Conservation (phyloP, 1,284 basidiomycete genomes). For the Microbotryum intermedium region DNA sequence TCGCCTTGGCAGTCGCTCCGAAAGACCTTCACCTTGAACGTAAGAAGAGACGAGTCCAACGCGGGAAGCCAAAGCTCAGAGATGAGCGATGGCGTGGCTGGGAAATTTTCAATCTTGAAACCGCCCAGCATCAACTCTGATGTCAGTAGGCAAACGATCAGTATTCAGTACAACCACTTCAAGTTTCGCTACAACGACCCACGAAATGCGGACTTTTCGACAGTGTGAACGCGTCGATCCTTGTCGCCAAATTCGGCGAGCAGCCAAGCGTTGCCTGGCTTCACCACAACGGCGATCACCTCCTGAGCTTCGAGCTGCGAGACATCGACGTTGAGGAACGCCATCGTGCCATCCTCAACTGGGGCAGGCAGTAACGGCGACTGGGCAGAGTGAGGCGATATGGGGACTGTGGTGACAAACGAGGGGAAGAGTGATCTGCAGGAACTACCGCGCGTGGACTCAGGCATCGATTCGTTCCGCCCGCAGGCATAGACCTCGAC, state of each 20-base stretch:
- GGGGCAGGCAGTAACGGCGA: conserved; percentile 20
- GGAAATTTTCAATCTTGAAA: background rate
- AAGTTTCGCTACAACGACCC: background rate
- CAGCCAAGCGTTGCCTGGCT: conserved; percentile 8
- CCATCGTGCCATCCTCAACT: conserved; percentile 6
- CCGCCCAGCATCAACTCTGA: conserved; percentile 18
- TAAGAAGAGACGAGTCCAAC: conserved; percentile 27
- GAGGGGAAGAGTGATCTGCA: conserved; percentile 13
- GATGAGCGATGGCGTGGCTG: conserved; percentile 10
- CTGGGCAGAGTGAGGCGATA: conserved; percentile 7
- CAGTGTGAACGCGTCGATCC: conserved; percentile 1
- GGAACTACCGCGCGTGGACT: background rate
- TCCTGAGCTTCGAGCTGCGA: background rate
- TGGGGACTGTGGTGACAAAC: conserved; percentile 10
- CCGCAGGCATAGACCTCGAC: conserved; percentile 19
- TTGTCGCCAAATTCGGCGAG: conserved; percentile 16
- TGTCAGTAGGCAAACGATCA: background rate
- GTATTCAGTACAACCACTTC: background rate
- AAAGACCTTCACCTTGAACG: conserved; percentile 9
- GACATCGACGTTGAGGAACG: conserved; percentile 9
- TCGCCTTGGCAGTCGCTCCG: conserved; percentile 19
- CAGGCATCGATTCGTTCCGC: background rate
- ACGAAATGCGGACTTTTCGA: conserved; percentile 14
- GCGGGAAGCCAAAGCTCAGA: conserved; percentile 22
- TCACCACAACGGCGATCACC: conserved; percentile 10